Evolutionary conservation across 768 basidiomycete species (phyloP), one percentile per base, ranked within the genome.

Genomic region (Lactarius trivialis): DNA sequence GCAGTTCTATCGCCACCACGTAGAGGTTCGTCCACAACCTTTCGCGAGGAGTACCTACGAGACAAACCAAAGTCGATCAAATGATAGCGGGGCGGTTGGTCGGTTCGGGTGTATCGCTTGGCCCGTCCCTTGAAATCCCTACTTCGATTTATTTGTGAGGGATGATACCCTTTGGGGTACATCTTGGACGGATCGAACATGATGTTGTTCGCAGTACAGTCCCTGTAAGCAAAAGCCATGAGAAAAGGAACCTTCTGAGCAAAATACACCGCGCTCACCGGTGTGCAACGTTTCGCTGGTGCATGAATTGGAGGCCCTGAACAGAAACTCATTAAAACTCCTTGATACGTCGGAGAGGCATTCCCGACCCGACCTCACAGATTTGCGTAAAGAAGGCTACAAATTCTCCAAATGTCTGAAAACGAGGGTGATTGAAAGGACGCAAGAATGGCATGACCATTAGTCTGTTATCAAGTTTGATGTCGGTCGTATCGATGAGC

Each of bases 11-110:
- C 70, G 8, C 68, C 72, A 12, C 69, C 70, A 24, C 54, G 63
- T 33, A 70, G 58, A 11, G 70, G 60, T 12, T 32, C n/a, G 17
- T 63, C 61, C 34, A 53, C 45, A 7, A 48, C 61, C n/a, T 39
- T 30, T 62, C 71, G 28, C 49, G 39, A 32, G 61, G 65, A 24
- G 34, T 53, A 14, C 7, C 45, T n/a, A 32, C 64, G 66, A 24
- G 72, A 70, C 11, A 71, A 36, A 15, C 72, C 73, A 49, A 73
- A 72, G 41, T 73, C 73, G 17, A 72, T 73, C 3, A 73, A 57
- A 54, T 66, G 70, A 48, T 73, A 73, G 17, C 64, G 64, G 1
- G 69, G 68, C 37, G 64, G 66, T 9, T 53, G 58, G 21, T 68
- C 50, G 2, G 73, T 73, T 7, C 72, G 68, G 21, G 69, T 56